Evolutionary conservation across 2,329 filamentous ascomycete genomes (phyloP).

Genomic region (Xylariales sp.): DNA sequence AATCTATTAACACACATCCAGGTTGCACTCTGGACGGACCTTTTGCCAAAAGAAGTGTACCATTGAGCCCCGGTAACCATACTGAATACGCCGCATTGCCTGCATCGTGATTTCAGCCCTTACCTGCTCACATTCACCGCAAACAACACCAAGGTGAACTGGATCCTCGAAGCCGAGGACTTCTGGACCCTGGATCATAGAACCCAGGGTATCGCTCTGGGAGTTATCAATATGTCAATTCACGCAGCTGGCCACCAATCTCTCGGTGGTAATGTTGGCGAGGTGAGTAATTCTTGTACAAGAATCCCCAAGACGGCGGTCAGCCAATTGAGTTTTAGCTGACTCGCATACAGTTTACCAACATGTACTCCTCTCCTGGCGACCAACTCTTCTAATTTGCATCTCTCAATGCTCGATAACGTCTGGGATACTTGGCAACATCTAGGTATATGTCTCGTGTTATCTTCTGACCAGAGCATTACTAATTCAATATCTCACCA

Average conservation of each 20-base stretch:
- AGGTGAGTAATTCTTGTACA: background rate
- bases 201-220: background rate
- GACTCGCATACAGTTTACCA: slow-evolving; percentile 20
- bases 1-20: background rate
- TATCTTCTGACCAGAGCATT: background rate
- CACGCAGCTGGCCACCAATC: background rate
- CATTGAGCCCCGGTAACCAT: slow-evolving; percentile 21
- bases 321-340: too few relatives aligned
- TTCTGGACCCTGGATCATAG: slow-evolving; percentile 8
- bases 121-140: slow-evolving; percentile 11
- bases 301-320: too few relatives aligned
- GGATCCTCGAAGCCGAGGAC: slow-evolving; percentile 7
- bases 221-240: background rate
- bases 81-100: slow-evolving; percentile 20
- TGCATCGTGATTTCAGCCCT: slow-evolving; percentile 19
- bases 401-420: slow-evolving; percentile 22
- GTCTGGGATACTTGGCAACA: slow-evolving; percentile 28
- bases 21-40: slow-evolving; percentile 25
- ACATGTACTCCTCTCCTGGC: slow-evolving; percentile 23
- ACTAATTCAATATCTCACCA: background rate
- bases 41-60: slow-evolving; percentile 19
- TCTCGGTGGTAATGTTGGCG: background rate
- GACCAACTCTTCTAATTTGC: slow-evolving; percentile 31
- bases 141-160: slow-evolving; percentile 11
- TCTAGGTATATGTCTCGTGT: slow-evolving; percentile 3